These are phyloP conservation scores for Mycena leptocephala DNA, from an alignment of 768 basidiomycete genomes.

Conservation along the genomic window DNA sequence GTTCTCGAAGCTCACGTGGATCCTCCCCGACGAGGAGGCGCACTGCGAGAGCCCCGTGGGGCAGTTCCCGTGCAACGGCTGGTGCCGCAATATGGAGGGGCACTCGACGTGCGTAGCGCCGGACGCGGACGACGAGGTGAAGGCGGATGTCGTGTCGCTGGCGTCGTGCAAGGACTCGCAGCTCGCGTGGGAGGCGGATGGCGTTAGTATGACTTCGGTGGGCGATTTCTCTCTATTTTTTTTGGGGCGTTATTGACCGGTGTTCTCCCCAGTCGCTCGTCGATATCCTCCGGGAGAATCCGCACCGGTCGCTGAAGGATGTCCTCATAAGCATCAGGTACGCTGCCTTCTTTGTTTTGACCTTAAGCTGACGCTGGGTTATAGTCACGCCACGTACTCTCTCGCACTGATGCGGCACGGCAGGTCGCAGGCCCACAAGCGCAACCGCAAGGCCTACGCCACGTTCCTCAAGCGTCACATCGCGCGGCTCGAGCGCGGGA, in stretches of 20 bases:
- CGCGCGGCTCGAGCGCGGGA: background rate
- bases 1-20: background rate
- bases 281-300: slow-evolving; percentile 1
- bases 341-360: background rate
- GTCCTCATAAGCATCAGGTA: slow-evolving; percentile 19
- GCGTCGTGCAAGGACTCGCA: slow-evolving; percentile 40
- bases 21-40: background rate
- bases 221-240: background rate
- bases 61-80: slow-evolving; percentile 26
- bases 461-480: background rate
- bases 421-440: background rate
- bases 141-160: slow-evolving; percentile 36
- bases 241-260: background rate
- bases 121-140: background rate
- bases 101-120: background rate
- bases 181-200: slow-evolving; percentile 29
- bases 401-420: slow-evolving; percentile 10
- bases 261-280: slow-evolving; percentile 7
- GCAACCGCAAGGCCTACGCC: background rate
- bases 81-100: slow-evolving; percentile 4
- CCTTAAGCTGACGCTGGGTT: background rate
- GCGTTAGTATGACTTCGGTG: slow-evolving; percentile 38
- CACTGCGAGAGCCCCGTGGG: slow-evolving; percentile 22
- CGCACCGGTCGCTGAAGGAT: background rate
- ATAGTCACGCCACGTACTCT: slow-evolving; percentile 16